phyloP scores from a whole-genome alignment of 208 protist species.

The Leishmania gerbilli region DNA sequence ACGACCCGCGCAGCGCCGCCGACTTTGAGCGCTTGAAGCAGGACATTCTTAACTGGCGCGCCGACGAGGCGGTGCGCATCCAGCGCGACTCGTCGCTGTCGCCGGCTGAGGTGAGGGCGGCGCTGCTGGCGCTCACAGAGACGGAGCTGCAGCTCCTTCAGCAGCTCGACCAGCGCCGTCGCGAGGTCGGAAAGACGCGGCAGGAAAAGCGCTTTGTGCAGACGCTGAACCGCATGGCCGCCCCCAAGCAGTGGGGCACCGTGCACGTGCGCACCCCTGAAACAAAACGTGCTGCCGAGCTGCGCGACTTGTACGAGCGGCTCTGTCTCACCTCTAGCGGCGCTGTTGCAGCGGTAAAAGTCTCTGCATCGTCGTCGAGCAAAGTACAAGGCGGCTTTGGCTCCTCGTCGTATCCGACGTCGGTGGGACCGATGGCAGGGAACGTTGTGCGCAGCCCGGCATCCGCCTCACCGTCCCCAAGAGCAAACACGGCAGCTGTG shows the following conservation, averaged over 20 bases:
- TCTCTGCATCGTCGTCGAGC: neutral
- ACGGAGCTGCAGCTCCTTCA: slow-evolving; percentile 96
- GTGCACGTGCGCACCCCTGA: slow-evolving; percentile 88
- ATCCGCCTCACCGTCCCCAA: neutral
- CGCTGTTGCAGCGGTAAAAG: neutral
- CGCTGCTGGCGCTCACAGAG: slow-evolving; percentile 90
- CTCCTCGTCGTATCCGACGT: neutral
- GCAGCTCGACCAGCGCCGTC: slow-evolving; percentile 94
- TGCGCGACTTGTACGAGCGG: slow-evolving; percentile 90
- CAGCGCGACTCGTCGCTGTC: slow-evolving; percentile 46
- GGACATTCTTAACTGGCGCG: slow-evolving; percentile 92
- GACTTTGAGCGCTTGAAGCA: slow-evolving; percentile 95
- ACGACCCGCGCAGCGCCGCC: slow-evolving; percentile 84
- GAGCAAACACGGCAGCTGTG: neutral
- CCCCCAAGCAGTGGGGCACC: slow-evolving; percentile 84
- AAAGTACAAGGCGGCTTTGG: neutral
- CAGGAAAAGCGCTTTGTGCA: slow-evolving; percentile 62
- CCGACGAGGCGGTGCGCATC: slow-evolving; percentile 81
- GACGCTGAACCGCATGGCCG: slow-evolving; percentile 76
- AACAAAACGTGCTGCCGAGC: slow-evolving; percentile 93
- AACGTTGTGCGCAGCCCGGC: neutral
- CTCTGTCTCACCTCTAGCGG: slow-evolving; percentile 46
- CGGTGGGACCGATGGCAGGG: neutral
- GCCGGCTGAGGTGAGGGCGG: slow-evolving; percentile 54
- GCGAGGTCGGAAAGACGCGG: slow-evolving; percentile 60